Evolutionary conservation across 139 green algal species (phyloP).

Genomic region (Chlamydomonas schloesseri): DNA sequence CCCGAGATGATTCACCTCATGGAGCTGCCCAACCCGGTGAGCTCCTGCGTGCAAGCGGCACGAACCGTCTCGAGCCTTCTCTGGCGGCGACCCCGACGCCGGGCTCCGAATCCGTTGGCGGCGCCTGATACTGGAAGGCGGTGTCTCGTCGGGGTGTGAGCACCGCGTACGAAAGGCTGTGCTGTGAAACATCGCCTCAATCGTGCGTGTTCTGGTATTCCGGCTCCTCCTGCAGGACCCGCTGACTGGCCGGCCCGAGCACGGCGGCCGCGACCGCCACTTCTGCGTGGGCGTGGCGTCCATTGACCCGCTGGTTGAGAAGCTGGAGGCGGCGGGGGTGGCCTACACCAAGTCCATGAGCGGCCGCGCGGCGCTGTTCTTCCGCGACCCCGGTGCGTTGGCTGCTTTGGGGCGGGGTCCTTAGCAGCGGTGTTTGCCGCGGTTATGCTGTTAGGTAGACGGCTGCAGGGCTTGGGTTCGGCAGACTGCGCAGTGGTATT

Average conservation of each 20-base stretch:
- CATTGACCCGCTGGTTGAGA: slow-evolving; percentile 71
- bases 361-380: slow-evolving; percentile 89
- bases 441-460: not conserved
- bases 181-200: too few species aligned
- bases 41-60: too few species aligned
- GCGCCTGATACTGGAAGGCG: too few species aligned
- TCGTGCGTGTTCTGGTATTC: not conserved
- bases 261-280: slow-evolving; percentile 90
- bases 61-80: too few species aligned
- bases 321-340: slow-evolving; percentile 74
- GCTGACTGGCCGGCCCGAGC: slow-evolving; percentile 66
- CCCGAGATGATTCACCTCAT: slow-evolving; percentile 93
- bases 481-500: too few species aligned
- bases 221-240: slow-evolving; percentile 57
- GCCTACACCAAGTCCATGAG: slow-evolving; percentile 84
- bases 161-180: too few species aligned
- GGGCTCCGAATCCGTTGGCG: too few species aligned
- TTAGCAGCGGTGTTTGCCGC: not conserved
- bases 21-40: slow-evolving; percentile 91
- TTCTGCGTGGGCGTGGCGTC: slow-evolving; percentile 83
- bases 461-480: too few species aligned
- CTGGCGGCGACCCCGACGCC: too few species aligned
- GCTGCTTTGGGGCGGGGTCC: not conserved
- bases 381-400: slow-evolving; percentile 83
- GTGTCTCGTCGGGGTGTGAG: too few species aligned